Percentiles rank a stretch among this genome's conserved stretches.
Conservation (phyloP, 257 asterid species). For the Capsicum rhomboideum region DNA sequence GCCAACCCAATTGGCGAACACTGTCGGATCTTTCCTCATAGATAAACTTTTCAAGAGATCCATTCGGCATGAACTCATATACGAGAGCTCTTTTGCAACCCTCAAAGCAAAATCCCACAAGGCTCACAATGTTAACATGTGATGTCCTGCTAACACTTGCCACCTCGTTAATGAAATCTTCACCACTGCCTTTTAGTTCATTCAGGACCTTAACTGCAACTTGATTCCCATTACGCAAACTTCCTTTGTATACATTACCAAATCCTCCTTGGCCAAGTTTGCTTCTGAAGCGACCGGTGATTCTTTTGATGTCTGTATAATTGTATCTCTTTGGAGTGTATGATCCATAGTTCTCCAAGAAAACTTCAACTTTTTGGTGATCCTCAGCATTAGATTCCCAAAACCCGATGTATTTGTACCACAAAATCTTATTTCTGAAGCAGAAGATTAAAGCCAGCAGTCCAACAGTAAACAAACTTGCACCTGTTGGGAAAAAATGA, state of each 20-base stretch:
- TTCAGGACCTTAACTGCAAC: constrained; percentile 17
- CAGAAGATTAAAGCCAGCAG: too few relatives aligned
- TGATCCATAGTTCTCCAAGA: constrained; percentile 7
- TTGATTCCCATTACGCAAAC: background rate
- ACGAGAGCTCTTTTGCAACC: constrained; percentile 25
- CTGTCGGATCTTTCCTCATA: background rate
- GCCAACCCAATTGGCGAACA: background rate
- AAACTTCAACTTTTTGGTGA: background rate
- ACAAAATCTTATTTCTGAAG: background rate
- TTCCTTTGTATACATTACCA: constrained; percentile 21
- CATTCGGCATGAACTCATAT: constrained; percentile 37
- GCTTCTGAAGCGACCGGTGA: constrained; percentile 7
- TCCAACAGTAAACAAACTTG: too few relatives aligned
- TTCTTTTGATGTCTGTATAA: constrained; percentile 6
- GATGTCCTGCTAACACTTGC: constrained; percentile 27
- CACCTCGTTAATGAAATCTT: constrained; percentile 24
- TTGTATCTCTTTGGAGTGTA: constrained; percentile 12
- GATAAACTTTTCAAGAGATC: constrained; percentile 30
- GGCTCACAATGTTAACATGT: constrained; percentile 28
- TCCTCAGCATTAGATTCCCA: background rate
- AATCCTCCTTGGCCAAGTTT: constrained; percentile 21
- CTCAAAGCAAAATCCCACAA: constrained; percentile 31
- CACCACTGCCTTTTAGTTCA: constrained; percentile 5
- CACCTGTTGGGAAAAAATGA: too few relatives aligned
- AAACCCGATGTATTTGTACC: background rate